phyloP scores from a whole-genome alignment of 192 early-diverging fungal species.

The Linnemannia exigua region DNA sequence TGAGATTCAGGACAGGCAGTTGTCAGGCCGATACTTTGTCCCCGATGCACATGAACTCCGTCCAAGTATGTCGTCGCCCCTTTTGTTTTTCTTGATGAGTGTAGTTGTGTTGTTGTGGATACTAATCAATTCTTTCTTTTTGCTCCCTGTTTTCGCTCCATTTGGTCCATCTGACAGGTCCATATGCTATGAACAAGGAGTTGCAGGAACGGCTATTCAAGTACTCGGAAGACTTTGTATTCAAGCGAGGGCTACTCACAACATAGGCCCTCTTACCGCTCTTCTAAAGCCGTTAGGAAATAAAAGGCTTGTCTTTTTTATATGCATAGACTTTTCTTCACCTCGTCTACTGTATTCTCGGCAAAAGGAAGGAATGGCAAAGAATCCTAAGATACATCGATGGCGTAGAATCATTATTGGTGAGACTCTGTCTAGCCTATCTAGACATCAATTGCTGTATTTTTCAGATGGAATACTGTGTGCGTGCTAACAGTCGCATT shows the following conservation, averaged over 20 bases:
- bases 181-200: conserved; percentile 44
- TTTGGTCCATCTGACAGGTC: conserved; percentile 28
- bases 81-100: not conserved
- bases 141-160: not conserved
- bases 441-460: not conserved
- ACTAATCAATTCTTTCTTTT: not conserved
- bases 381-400: not conserved
- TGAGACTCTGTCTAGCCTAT: not conserved
- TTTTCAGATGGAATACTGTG: not conserved
- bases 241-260: conserved; percentile 31
- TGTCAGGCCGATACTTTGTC: conserved; percentile 51
- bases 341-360: not conserved
- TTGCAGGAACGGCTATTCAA: conserved; percentile 47
- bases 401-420: not conserved
- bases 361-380: not conserved
- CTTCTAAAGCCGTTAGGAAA: too few relatives aligned
- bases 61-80: conserved; percentile 10
- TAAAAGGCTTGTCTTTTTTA: too few relatives aligned
- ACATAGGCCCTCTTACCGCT: not conserved
- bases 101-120: not conserved
- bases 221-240: conserved; percentile 51
- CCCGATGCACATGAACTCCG: conserved; percentile 53
- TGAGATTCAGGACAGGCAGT: conserved; percentile 62
- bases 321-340: too few relatives aligned
- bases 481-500: not conserved